These are phyloP conservation scores for Erysimum cheiri DNA, from an alignment of 441 rosid genomes.

Conservation along the genomic window DNA sequence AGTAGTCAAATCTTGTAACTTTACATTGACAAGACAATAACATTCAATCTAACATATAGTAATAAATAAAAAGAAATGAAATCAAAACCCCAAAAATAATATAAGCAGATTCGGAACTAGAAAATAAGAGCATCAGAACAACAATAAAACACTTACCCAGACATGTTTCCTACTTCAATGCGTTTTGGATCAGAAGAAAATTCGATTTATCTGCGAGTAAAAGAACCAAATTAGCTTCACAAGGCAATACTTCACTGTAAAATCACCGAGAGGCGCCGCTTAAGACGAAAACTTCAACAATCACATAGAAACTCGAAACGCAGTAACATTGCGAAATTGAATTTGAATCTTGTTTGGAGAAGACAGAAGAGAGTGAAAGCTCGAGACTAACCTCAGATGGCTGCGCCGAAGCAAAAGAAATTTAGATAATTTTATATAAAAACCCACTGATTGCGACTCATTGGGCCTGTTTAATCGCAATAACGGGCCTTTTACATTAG, in stretches of 20 bases:
- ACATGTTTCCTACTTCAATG: constrained; percentile 6
- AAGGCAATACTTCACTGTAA: neutral
- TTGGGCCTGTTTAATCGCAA: neutral
- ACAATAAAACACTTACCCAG: neutral
- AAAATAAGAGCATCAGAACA: neutral
- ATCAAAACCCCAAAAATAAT: neutral
- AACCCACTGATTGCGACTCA: neutral
- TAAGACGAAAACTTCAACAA: neutral
- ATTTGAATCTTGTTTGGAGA: constrained; percentile 5
- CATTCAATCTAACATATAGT: neutral
- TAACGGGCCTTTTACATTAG: neutral
- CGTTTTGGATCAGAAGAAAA: neutral
- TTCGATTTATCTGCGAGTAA: constrained; percentile 7
- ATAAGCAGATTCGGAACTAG: constrained; percentile 6
- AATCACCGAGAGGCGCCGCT: too few relatives aligned
- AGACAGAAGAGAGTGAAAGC: constrained; percentile 2
- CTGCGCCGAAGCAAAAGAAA: neutral
- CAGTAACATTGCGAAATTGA: neutral
- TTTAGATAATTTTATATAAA: neutral
- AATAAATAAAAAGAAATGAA: neutral
- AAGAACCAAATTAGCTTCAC: constrained; percentile 7
- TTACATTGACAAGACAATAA: neutral
- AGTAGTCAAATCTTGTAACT: neutral
- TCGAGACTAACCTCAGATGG: constrained; percentile 4
- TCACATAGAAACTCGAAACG: neutral